Evolutionary conservation across 2,329 filamentous ascomycete genomes (phyloP).

Genomic region (Claviceps citrina): DNA sequence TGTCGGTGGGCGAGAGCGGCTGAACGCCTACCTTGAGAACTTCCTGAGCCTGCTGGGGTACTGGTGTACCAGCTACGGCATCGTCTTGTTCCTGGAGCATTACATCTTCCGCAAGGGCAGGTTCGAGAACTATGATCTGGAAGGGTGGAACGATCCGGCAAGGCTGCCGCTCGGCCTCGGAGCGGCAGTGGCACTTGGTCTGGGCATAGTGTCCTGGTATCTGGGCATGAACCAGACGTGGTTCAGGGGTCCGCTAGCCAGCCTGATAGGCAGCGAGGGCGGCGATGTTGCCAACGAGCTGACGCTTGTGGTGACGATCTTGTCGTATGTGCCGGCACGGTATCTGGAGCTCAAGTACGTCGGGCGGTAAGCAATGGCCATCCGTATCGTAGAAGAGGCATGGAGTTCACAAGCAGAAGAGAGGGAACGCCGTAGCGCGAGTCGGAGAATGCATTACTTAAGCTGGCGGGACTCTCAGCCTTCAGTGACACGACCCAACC

Average conservation of each 20-base stretch:
- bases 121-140: slow-evolving; percentile 25
- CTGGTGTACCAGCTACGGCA: slow-evolving; percentile 28
- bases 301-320: slow-evolving; percentile 27
- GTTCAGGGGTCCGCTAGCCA: slow-evolving; percentile 40
- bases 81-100: slow-evolving; percentile 27
- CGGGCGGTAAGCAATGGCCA: slow-evolving; percentile 6
- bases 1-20: slow-evolving; percentile 23
- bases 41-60: slow-evolving; percentile 30
- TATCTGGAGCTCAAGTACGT: slow-evolving; percentile 23
- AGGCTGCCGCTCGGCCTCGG: slow-evolving; percentile 27
- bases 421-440: too few relatives aligned
- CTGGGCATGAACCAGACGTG: slow-evolving; percentile 41
- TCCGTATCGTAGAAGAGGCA: too few relatives aligned
- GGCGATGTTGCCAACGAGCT: slow-evolving; percentile 36
- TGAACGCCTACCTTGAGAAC: slow-evolving; percentile 27
- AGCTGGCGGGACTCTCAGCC: too few relatives aligned
- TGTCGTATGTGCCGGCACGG: slow-evolving; percentile 25
- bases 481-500: too few relatives aligned
- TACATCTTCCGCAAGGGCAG: slow-evolving; percentile 26
- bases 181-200: slow-evolving; percentile 25
- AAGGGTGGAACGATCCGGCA: slow-evolving; percentile 28
- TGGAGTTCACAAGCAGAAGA: too few relatives aligned
- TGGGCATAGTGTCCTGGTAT: slow-evolving; percentile 30
- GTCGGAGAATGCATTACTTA: too few relatives aligned
- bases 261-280: slow-evolving; percentile 39